Base-by-base conservation (phyloP, 2,329 filamentous ascomycete species). In the Dactylella cylindrospora region DNA sequence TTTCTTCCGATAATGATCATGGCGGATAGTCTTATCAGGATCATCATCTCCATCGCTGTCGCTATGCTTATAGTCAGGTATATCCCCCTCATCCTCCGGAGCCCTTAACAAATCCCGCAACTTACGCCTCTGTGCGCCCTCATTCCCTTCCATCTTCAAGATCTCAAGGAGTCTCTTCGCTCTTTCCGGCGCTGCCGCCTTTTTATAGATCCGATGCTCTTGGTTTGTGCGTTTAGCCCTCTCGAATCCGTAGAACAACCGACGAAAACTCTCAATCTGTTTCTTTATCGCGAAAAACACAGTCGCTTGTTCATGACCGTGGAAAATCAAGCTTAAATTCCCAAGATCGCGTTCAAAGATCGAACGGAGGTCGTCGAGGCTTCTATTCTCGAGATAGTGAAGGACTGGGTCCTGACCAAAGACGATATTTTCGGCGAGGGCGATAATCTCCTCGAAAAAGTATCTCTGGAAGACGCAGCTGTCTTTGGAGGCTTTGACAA, bases 401-500 rank as follows among this genome's bases (percentile, higher is more conserved):
- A 5, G 3, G n/a, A 62, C 50, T 23, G 45, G 38, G 25, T 50
- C 51, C 6, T 32, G 29, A 28, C 15, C n/a, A 13, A 19, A 49
- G 7, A 15, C 26, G 3, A 29, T 19, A 7, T 41, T 22, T 29
- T 62, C 49, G 10, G 57, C 57, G 13, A 32, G 22, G 40, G 51
- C 45, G 20, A 32, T 8, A 15, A 62, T 49, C 13, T 62, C 57
- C 17, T 17, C 32, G 4, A 43, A 19, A 15, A 62, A 35, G 15
- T 26, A 50, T 15, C 50, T 26, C 12, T 45, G 22, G 5, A 31
- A 26, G n/a, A 62, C 25, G 3, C 38, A 23, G 8, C 49, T 39
- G 26, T 62, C 57, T 10, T 36, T 15, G 3, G 49, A 17, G 4
- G 57, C 57, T 22, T 47, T 54, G 57, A 54, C 13, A 20, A 62